Percentiles rank a stretch among this genome's conserved stretches.
These are phyloP conservation scores for Chlorella sp. DNA, from an alignment of 139 green algal species.

Conservation along the genomic window DNA sequence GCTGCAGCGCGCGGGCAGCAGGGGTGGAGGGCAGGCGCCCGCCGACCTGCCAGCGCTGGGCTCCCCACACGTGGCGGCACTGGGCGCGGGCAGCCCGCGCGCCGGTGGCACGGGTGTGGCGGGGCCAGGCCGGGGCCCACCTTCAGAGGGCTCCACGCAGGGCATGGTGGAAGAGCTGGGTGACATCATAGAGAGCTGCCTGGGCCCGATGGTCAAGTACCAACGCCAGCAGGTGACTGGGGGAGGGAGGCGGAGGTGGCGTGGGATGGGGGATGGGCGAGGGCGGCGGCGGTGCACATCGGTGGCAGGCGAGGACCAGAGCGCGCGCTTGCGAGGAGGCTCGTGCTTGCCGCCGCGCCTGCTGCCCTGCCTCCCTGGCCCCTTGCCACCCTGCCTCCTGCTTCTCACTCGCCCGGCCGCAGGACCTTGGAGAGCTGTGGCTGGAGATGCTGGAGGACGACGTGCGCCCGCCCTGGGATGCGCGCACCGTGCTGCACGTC, in stretches of 20 bases:
- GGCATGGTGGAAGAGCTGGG: conserved; percentile 6
- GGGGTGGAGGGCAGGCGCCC: background rate
- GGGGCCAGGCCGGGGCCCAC: background rate
- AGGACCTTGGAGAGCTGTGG: conserved; percentile 38
- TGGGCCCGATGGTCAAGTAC: conserved; percentile 32
- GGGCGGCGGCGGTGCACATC: background rate
- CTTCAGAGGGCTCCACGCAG: background rate
- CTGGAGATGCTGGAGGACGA: conserved; percentile 17
- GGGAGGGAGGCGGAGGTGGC: background rate
- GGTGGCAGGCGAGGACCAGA: no score
- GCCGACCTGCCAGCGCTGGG: background rate
- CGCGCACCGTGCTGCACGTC: conserved; percentile 7
- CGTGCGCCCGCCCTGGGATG: conserved; percentile 29
- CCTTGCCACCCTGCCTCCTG: background rate
- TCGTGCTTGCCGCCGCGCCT: background rate
- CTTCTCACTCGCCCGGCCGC: background rate
- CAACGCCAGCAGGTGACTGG: conserved; percentile 34
- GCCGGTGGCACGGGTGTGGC: background rate
- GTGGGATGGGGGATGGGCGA: background rate
- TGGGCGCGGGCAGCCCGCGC: no score
- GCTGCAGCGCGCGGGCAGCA: background rate
- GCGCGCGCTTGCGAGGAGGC: background rate
- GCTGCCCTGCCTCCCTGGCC: background rate
- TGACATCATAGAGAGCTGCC: background rate
- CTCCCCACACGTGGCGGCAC: background rate